Conservation (phyloP, 768 basidiomycete species). For the Cubamyces lactineus region DNA sequence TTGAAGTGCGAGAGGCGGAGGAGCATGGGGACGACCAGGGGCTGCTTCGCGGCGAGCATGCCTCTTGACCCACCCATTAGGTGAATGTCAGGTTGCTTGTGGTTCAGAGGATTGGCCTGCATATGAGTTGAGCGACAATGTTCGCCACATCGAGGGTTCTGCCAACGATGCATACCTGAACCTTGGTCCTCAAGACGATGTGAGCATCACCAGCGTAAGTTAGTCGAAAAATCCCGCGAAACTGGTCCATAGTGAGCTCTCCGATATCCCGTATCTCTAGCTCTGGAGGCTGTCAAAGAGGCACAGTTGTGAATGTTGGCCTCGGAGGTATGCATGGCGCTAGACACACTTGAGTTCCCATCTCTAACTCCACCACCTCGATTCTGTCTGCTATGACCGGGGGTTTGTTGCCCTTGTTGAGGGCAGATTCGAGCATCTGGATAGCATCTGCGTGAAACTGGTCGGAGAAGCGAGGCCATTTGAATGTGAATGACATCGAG, state of each 20-base stretch:
- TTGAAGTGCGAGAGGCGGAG: conserved; percentile 95
- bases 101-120: conserved; percentile 93
- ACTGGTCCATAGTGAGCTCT: conserved; percentile 93
- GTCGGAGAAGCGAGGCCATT: conserved; percentile 97
- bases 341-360: conserved; percentile 86
- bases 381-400: conserved; percentile 97
- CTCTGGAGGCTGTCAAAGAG: conserved; percentile 77
- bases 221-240: conserved; percentile 94
- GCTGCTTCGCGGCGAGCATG: conserved; percentile 93
- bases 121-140: background rate
- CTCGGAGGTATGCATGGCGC: background rate
- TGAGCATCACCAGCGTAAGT: conserved; percentile 95
- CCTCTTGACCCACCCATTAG: conserved; percentile 81
- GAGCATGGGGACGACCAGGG: conserved; percentile 97
- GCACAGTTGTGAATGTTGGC: conserved; percentile 1
- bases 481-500: conserved; percentile 87
- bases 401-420: conserved; percentile 97
- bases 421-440: conserved; percentile 94
- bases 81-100: conserved; percentile 89
- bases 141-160: too few relatives aligned
- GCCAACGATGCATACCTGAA: conserved; percentile 63
- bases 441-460: conserved; percentile 96
- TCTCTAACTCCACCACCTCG: conserved; percentile 97
- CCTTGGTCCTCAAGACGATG: conserved; percentile 84
- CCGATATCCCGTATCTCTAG: conserved; percentile 97